Evolutionary conservation across 371 early-diverging fungal species (phyloP), one percentile per base, ranked within the genome.

Genomic region (Mycotypha africana): DNA sequence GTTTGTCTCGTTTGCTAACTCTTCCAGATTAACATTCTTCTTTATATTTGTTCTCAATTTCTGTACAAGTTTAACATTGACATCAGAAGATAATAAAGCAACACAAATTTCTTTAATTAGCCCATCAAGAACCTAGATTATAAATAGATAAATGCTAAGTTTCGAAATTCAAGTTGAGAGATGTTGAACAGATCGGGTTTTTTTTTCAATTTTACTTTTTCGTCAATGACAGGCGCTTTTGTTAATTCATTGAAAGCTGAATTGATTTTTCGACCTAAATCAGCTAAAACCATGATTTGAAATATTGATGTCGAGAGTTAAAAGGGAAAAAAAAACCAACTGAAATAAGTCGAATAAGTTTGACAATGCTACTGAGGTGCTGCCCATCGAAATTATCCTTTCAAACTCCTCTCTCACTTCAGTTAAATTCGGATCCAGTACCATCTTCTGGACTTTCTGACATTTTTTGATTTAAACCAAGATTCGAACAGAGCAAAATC

Each of bases 81-180:
- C 98, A 72, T 99, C 99, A 24, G 98, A 78, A 47, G 89, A 85
- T 35, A 97, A 76, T 35, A 97, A 81, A 4, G 97, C 97, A 14
- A 78, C 72, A 74, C 89, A 91, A 28, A 97, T 84, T 43, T 95
- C 95, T 54, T 86, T 87, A 19, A 97, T 68, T 47, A 97, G 66
- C 3, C 76, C 81, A 68, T 93, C 92, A 23, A 97, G 64, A n/a
- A 86, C 89, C 81, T 84, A 45, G 35, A 36, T 9, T 4, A 41
- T 21, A 12, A 41, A 22, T n/a, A n/a, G n/a, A n/a, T n/a, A n/a
- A n/a, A n/a, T n/a, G n/a, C n/a, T n/a, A n/a, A n/a, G n/a, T n/a
- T n/a, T n/a, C n/a, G n/a, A n/a, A n/a, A n/a, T n/a, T n/a, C n/a
- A n/a, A n/a, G n/a, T n/a, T n/a, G n/a, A n/a, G n/a, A n/a, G n/a